Evolutionary conservation across 345 rosid species (phyloP).

Genomic region (Hirschfeldia incana): DNA sequence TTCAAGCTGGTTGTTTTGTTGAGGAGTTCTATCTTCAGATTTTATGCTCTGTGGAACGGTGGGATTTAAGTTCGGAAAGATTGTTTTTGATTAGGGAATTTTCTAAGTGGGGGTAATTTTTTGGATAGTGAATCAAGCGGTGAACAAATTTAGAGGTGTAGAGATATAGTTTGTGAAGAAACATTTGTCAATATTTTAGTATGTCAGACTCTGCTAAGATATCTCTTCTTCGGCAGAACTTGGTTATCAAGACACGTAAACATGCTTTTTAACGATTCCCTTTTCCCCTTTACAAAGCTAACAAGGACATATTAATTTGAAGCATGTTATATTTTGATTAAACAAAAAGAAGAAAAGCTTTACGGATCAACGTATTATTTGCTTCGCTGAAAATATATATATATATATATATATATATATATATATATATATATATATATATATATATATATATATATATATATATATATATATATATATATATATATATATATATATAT

Average conservation of each 20-base stretch:
- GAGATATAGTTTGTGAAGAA: conserved; percentile 7
- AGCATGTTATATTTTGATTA: no score
- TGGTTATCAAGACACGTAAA: background rate
- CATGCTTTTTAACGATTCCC: no score
- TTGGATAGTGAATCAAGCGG: conserved; percentile 18
- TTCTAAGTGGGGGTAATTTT: conserved; percentile 5
- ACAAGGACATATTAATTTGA: no score
- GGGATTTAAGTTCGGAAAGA: conserved; percentile 1
- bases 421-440: no score
- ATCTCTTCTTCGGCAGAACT: background rate
- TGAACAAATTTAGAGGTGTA: conserved; percentile 3
- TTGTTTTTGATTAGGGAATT: background rate
- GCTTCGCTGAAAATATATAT: no score
- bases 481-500: no score
- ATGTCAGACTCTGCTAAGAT: background rate
- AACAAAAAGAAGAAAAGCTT: no score
- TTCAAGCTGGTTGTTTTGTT: conserved; percentile 5
- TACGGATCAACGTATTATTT: no score
- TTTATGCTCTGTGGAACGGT: background rate
- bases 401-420: no score
- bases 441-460: no score
- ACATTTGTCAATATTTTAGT: background rate
- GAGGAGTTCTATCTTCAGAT: conserved; percentile 8
- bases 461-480: no score
- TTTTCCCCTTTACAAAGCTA: no score